Conservation (phyloP, 179 eudicot species). For the Beta lomatogona region DNA sequence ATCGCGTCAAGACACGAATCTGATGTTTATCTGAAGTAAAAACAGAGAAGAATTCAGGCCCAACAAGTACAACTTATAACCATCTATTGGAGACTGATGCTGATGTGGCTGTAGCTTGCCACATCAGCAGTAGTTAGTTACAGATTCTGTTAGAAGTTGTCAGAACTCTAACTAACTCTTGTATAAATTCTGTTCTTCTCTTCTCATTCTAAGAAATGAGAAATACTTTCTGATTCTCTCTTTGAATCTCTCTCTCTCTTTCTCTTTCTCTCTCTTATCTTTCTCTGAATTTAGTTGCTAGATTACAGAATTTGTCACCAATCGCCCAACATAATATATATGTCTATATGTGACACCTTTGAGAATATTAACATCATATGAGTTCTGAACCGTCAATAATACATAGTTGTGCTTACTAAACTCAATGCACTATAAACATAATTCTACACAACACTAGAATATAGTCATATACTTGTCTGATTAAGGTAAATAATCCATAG, state of each 20-base stretch:
- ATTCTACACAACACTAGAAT: not conserved
- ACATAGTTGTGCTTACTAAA: not conserved
- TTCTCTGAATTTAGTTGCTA: no score
- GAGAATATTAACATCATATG: conserved; percentile 1
- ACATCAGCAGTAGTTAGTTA: no score
- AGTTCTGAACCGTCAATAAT: no score
- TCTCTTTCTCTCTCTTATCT: no score
- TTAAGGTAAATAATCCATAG: not conserved
- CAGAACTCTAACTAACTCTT: no score
- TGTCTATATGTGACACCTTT: not conserved
- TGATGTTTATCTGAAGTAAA: conserved; percentile 66
- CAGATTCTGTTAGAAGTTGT: no score
- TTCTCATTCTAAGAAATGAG: no score
- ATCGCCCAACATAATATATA: not conserved
- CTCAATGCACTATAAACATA: not conserved
- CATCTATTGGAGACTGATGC: not conserved
- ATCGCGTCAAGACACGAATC: conserved; percentile 83
- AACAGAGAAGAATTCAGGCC: conserved; percentile 14
- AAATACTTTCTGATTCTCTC: no score
- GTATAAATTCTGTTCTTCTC: no score
- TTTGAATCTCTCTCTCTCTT: no score
- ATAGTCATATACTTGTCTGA: not conserved
- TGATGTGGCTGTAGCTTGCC: no score
- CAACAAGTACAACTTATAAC: not conserved
- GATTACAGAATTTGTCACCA: no score